Evolutionary conservation across 1,284 basidiomycete species (phyloP).

Genomic region (Microbotryum scabiosae): DNA sequence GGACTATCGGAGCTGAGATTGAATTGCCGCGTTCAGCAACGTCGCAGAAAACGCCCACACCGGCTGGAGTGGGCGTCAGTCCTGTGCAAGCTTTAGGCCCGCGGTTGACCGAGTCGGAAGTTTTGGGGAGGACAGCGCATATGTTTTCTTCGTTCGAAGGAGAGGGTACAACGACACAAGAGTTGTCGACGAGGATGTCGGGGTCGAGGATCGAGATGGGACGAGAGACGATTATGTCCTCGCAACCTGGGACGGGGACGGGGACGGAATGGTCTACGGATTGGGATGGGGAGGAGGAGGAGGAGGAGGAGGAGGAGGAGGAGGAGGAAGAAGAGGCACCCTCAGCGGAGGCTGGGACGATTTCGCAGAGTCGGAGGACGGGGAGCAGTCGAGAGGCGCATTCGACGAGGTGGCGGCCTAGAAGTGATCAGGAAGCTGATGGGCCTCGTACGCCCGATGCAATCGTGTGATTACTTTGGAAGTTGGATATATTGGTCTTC

Average conservation of each 20-base stretch:
- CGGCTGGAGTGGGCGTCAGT: background rate
- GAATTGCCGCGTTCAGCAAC: constrained; percentile 17
- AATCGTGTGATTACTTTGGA: too few species aligned
- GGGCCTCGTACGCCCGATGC: too few species aligned
- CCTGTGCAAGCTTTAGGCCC: background rate
- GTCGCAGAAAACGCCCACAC: background rate
- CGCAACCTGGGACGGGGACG: background rate
- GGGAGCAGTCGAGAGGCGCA: too few species aligned
- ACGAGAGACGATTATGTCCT: background rate
- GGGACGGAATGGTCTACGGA: background rate
- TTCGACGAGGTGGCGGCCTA: too few species aligned
- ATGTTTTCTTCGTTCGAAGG: constrained; percentile 11
- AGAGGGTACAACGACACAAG: background rate
- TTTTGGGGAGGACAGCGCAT: constrained; percentile 21
- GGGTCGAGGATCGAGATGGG: constrained; percentile 1
- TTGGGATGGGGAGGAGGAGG: background rate
- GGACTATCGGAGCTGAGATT: constrained; percentile 31
- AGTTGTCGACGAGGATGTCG: background rate
- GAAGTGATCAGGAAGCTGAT: too few species aligned
- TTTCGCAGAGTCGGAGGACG: too few species aligned
- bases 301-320: constrained; percentile 2
- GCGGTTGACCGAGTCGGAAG: constrained; percentile 8
- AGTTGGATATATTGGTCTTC: too few species aligned
- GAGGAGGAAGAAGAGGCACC: background rate
- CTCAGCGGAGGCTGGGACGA: too few species aligned